Conservation (phyloP, 106 monocot species). For the Allium sativum region DNA sequence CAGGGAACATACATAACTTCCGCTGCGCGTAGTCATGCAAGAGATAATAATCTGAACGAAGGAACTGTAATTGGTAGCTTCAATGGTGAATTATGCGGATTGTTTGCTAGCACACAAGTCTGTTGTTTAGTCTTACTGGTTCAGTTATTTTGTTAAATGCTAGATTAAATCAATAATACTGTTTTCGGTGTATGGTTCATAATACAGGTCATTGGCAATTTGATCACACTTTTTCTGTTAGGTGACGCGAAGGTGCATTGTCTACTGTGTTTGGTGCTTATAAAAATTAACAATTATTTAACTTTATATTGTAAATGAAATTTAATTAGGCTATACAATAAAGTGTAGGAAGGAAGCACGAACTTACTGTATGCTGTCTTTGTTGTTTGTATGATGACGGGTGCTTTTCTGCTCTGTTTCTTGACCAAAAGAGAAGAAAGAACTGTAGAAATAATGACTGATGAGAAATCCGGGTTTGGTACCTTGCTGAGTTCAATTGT, state of each 20-base stretch:
- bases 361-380: slow-evolving; percentile 70
- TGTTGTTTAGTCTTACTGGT: slow-evolving; percentile 1
- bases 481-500: too few relatives aligned
- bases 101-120: slow-evolving; percentile 82
- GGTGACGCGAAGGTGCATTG: slow-evolving; percentile 48
- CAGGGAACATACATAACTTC: slow-evolving; percentile 88
- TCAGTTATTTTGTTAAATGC: not conserved
- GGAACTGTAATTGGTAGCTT: slow-evolving; percentile 72
- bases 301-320: not conserved
- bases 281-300: not conserved
- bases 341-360: slow-evolving; percentile 45
- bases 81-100: slow-evolving; percentile 97
- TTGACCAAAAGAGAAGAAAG: slow-evolving; percentile 42
- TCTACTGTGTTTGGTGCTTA: not conserved
- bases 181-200: not conserved
- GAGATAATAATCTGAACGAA: slow-evolving; percentile 64
- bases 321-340: not conserved
- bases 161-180: not conserved
- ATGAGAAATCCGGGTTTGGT: too few relatives aligned
- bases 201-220: slow-evolving; percentile 78
- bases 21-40: slow-evolving; percentile 78
- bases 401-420: slow-evolving; percentile 68
- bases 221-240: slow-evolving; percentile 67
- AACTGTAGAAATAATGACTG: not conserved
- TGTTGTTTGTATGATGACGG: slow-evolving; percentile 59